Percentiles rank a stretch among this genome's conserved stretches.
These are phyloP conservation scores for Prunus campanulata DNA, from an alignment of 306 rosid species.

Conservation along the genomic window DNA sequence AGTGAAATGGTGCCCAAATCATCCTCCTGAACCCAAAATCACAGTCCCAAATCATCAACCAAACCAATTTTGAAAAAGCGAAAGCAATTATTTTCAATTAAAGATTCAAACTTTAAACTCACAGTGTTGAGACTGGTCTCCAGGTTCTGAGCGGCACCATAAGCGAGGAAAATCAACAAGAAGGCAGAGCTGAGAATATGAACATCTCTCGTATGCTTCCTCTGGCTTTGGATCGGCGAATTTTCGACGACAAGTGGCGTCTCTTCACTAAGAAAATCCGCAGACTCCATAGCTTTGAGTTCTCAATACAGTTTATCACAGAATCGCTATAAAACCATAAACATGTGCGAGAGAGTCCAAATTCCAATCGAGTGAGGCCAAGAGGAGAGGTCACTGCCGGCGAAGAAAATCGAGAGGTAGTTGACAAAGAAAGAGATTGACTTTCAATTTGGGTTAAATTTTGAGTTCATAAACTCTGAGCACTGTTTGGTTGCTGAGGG, in stretches of 20 bases:
- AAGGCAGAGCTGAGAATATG: conserved; percentile 67
- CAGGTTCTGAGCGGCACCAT: conserved; percentile 89
- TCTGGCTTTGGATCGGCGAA: conserved; percentile 15
- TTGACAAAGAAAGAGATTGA: conserved; percentile 28
- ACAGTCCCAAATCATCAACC: conserved; percentile 4
- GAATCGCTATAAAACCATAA: conserved; percentile 13
- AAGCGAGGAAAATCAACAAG: conserved; percentile 73
- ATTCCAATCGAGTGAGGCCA: neutral
- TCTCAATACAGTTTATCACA: conserved; percentile 13
- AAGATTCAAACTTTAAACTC: conserved; percentile 6
- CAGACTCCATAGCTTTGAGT: conserved; percentile 42
- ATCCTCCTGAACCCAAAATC: conserved; percentile 54
- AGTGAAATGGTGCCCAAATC: conserved; percentile 85
- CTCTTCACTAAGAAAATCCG: conserved; percentile 47
- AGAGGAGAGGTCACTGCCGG: conserved; percentile 41
- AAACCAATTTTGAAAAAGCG: neutral
- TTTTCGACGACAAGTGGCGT: conserved; percentile 41
- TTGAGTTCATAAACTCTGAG: neutral
- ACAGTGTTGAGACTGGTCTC: conserved; percentile 87
- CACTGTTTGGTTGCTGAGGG: neutral
- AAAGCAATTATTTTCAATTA: neutral
- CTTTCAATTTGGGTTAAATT: neutral
- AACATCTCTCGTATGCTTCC: conserved; percentile 53
- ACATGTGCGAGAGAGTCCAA: conserved; percentile 18
- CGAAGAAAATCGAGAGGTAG: conserved; percentile 23